A percentile compares a stretch with the other conserved stretches of the same genome.
Evolutionary conservation across 129 eudicot species (phyloP).

Genomic region (Glebionis coronaria): DNA sequence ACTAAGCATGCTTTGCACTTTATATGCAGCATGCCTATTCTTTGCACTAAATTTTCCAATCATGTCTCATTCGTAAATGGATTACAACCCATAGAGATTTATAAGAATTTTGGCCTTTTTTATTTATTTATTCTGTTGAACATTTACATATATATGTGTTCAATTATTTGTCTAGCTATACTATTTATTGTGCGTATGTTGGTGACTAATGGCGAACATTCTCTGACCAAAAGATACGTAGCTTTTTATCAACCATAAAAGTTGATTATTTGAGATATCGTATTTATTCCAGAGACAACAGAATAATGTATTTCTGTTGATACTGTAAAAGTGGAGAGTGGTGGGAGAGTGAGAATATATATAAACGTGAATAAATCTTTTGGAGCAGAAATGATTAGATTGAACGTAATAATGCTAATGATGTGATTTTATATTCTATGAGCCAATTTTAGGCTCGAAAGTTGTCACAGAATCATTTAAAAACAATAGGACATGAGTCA

Average conservation of each 20-base stretch:
- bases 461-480: no score
- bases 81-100: not conserved
- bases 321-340: constrained; percentile 6
- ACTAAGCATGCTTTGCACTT: constrained; percentile 30
- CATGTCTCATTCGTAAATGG: not conserved
- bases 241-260: constrained; percentile 14
- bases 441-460: no score
- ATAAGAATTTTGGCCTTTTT: no score
- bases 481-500: no score
- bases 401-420: not conserved
- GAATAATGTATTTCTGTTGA: not conserved
- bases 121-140: not conserved
- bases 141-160: not conserved
- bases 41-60: constrained; percentile 8
- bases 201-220: constrained; percentile 2
- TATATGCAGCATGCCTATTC: constrained; percentile 29
- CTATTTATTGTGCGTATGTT: not conserved
- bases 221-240: constrained; percentile 20
- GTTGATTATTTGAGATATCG: not conserved
- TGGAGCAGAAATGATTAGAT: constrained; percentile 20
- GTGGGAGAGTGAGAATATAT: not conserved
- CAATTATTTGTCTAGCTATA: not conserved
- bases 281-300: constrained; percentile 5
- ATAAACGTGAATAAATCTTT: constrained; percentile 6
- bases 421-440: not conserved